Evolutionary conservation across 148 eudicot genomes (phyloP), one percentile per base, ranked within the genome.

Genomic region (Chenopodium formosanum): DNA sequence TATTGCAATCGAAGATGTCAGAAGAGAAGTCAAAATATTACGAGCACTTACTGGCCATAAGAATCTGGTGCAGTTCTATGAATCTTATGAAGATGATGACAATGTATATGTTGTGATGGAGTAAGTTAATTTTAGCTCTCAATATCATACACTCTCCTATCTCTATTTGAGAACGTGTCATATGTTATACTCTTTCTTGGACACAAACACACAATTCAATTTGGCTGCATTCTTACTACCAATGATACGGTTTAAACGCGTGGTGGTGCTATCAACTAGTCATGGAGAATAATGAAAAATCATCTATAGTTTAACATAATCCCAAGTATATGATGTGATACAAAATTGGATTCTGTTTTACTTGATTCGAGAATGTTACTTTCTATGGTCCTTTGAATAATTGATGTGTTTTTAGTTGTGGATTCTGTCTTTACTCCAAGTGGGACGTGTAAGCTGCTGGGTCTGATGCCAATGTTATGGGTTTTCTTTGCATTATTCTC

Each of bases 21-120:
- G 94, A 77, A 86, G 98, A 89, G 97, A 94, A 90, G 94, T 92
- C 66, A 94, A 93, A 77, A 92, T 94, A 76, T 83, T 93, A 78
- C 90, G 91, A 79, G 97, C 97, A n/a, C 85, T 94, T 58, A 90
- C 91, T 0, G 94, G 95, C 44, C 97, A 94, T 82, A 89, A 79
- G 80, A 94, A 90, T 81, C 89, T 94, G 4, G 95, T 93, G 79
- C 94, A 94, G 82, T 93, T 94, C 83, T 90, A 91, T 70, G 98
- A 94, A 80, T 89, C 97, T 77, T 94, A 86, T 68, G 98, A 94
- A 89, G 98, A 94, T 84, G 92, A 90, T 56, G 95, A 87, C 73
- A 94, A 90, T 87, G 93, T 94, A 84, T 94, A 90, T 74, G 82
- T 91, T 74, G 98, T 92, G 78, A 94, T 94, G 97, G 98, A 94